Conservation (phyloP, 768 basidiomycete species). For the Boletales sp. region DNA sequence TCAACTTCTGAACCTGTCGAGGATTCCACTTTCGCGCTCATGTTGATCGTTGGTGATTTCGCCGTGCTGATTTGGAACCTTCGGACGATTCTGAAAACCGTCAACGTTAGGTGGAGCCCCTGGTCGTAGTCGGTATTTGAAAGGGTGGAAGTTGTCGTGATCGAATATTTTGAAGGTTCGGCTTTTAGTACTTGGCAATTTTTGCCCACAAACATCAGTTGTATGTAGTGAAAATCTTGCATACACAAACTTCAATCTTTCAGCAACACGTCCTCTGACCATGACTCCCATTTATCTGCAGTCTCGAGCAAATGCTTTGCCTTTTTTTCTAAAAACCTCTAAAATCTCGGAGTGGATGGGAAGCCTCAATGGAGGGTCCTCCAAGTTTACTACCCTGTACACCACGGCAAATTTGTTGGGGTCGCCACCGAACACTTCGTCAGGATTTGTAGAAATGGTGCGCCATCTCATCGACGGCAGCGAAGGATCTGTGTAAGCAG, state of each 20-base stretch:
- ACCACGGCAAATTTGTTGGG: constrained; percentile 13
- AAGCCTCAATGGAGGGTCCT: constrained; percentile 14
- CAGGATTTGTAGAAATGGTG: not conserved
- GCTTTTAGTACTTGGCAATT: too few relatives aligned
- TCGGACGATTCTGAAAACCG: not conserved
- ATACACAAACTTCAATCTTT: not conserved
- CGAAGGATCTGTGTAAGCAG: constrained; percentile 9
- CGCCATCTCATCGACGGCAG: not conserved
- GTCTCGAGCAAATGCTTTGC: constrained; percentile 9
- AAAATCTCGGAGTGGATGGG: not conserved
- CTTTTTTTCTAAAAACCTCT: not conserved
- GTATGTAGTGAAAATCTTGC: too few relatives aligned
- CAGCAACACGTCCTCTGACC: constrained; percentile 15
- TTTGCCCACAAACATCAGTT: too few relatives aligned
- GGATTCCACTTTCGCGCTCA: not conserved
- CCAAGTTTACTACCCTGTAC: constrained; percentile 4
- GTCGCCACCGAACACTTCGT: constrained; percentile 7
- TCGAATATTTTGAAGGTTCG: too few relatives aligned
- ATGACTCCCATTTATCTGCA: constrained; percentile 16
- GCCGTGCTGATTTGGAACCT: not conserved
- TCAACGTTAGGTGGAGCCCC: not conserved
- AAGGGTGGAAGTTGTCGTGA: too few relatives aligned
- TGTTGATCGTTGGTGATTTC: not conserved
- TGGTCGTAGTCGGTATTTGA: too few relatives aligned
- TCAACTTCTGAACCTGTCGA: not conserved